Percentiles rank a stretch among this genome's conserved stretches.
Conservation (phyloP, 495 filamentous ascomycete genomes). For the Penicillium cataractarum region DNA sequence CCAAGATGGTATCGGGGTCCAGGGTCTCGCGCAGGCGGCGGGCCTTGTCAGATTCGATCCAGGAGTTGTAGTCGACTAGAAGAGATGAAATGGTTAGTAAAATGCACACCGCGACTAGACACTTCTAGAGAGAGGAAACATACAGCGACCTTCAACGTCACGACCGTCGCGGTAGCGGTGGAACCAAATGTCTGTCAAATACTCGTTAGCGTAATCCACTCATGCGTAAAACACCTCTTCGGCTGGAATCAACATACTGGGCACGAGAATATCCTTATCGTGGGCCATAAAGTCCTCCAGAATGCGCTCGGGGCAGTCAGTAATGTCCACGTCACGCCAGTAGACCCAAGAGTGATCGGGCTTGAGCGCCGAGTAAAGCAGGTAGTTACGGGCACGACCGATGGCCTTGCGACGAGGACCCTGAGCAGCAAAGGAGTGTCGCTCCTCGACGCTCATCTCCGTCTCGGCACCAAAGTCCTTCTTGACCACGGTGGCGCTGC, state of each 20-base stretch:
- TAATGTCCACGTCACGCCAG: slow-evolving; percentile 97
- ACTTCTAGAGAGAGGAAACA: slow-evolving; percentile 31
- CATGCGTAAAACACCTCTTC: neutral
- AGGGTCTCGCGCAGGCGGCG: slow-evolving; percentile 71
- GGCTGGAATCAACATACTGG: slow-evolving; percentile 66
- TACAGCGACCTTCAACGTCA: slow-evolving; percentile 95
- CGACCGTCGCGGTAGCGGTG: slow-evolving; percentile 80
- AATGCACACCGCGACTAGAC: too few relatives aligned
- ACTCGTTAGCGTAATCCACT: slow-evolving; percentile 27
- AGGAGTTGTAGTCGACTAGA: slow-evolving; percentile 97
- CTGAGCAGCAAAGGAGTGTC: slow-evolving; percentile 86
- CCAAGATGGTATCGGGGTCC: slow-evolving; percentile 78
- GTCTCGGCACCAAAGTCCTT: slow-evolving; percentile 82
- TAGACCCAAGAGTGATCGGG: slow-evolving; percentile 98
- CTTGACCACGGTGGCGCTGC: slow-evolving; percentile 77
- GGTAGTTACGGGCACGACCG: slow-evolving; percentile 87
- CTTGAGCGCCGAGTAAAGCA: slow-evolving; percentile 82
- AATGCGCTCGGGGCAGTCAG: slow-evolving; percentile 83
- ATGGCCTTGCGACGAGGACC: slow-evolving; percentile 89
- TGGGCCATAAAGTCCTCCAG: slow-evolving; percentile 95
- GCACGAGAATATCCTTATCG: slow-evolving; percentile 89
- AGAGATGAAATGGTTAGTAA: slow-evolving; percentile 7
- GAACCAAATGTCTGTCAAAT: slow-evolving; percentile 87
- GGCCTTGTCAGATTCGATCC: slow-evolving; percentile 89
- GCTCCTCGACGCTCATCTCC: slow-evolving; percentile 74